Percentiles rank a stretch among this genome's conserved stretches.
These are phyloP conservation scores for Aspergillus cristatus DNA, from an alignment of 495 filamentous ascomycete genomes.

Conservation along the genomic window DNA sequence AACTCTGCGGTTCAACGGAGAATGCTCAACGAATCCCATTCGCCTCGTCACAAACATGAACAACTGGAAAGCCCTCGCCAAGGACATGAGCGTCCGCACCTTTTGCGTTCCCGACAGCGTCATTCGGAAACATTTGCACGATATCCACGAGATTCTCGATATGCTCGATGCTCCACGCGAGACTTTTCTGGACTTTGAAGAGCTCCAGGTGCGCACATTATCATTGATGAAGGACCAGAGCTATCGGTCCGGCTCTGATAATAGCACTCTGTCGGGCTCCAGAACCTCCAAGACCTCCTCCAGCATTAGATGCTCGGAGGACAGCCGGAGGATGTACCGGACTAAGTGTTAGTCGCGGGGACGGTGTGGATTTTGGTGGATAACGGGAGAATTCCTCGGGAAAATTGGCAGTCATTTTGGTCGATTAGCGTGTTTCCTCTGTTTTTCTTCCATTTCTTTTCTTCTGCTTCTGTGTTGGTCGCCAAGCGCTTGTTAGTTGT, in stretches of 20 bases:
- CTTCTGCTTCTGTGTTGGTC: no score
- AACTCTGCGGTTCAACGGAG: conserved; percentile 39
- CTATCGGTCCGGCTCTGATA: conserved; percentile 2
- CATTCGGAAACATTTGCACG: conserved; percentile 45
- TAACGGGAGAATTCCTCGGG: no score
- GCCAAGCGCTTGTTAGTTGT: no score
- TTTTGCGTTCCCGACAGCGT: conserved; percentile 46
- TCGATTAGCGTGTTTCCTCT: no score
- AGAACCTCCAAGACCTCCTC: background rate
- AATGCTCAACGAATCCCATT: conserved; percentile 26
- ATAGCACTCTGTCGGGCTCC: background rate
- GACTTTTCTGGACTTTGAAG: conserved; percentile 31
- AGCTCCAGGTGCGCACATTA: conserved; percentile 22
- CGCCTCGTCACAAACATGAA: conserved; percentile 38
- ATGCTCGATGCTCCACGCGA: conserved; percentile 39
- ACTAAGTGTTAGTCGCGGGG: no score
- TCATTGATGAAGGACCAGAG: conserved; percentile 22
- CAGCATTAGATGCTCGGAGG: conserved; percentile 1
- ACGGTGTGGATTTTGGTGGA: no score
- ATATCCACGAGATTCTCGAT: conserved; percentile 42
- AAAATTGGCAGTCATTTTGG: no score
- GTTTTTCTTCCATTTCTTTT: no score
- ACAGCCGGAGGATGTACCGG: background rate
- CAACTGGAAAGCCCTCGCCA: conserved; percentile 42
- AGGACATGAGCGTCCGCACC: conserved; percentile 45